Evolutionary conservation across 2,329 filamentous ascomycete genomes (phyloP).

Genomic region (Hypoxylon sp.): DNA sequence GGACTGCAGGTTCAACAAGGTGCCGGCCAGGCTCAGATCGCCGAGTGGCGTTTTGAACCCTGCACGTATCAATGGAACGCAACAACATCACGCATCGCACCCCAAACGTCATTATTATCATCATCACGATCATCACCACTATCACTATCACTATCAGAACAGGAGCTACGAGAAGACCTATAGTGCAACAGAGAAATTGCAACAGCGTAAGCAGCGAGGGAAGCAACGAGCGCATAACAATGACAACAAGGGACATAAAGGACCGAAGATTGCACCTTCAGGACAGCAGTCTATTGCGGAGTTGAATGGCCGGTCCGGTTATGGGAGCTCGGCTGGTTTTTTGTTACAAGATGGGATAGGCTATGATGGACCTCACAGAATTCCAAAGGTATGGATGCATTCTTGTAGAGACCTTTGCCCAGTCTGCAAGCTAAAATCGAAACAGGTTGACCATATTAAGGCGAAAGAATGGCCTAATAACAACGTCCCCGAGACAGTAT

Average conservation of each 20-base stretch:
- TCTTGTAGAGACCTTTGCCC: not conserved
- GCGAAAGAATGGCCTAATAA: not conserved
- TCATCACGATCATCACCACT: conserved; percentile 4
- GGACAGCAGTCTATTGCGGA: not conserved
- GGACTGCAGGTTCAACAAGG: conserved; percentile 49
- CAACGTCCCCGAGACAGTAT: conserved; percentile 26
- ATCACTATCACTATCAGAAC: not conserved
- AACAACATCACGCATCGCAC: conserved; percentile 29
- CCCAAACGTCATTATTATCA: conserved; percentile 44
- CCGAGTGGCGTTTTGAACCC: conserved; percentile 64
- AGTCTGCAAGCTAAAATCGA: not conserved
- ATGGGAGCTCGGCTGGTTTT: not conserved
- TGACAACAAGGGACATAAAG: not conserved
- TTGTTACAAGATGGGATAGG: not conserved
- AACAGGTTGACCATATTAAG: not conserved
- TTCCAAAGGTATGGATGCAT: not conserved
- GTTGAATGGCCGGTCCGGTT: not conserved
- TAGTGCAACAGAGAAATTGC: not conserved
- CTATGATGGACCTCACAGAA: not conserved
- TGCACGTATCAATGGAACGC: conserved; percentile 57
- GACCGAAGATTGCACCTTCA: not conserved
- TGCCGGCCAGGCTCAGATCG: conserved; percentile 54
- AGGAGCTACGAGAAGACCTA: not conserved
- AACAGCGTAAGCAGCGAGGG: not conserved
- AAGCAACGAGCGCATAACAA: not conserved